A percentile compares a stretch with the other conserved stretches of the same genome.
Evolutionary conservation across 257 asterid species (phyloP).

Genomic region (Cordia subcordata): DNA sequence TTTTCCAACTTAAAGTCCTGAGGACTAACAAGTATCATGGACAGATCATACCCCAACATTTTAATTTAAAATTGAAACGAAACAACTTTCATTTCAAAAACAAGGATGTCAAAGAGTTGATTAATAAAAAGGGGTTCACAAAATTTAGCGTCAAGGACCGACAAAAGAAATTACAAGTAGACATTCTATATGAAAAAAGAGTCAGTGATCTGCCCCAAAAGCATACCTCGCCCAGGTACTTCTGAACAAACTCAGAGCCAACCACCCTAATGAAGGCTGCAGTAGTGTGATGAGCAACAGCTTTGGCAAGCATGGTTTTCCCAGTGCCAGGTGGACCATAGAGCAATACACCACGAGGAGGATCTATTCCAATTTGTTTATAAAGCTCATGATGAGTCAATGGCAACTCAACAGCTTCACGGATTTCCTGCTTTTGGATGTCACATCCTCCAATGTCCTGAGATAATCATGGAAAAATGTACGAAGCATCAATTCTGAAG

Average conservation of each 20-base stretch:
- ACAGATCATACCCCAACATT: too few species aligned
- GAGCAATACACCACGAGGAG: constrained; percentile 88
- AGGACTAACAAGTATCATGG: too few species aligned
- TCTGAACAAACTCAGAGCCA: constrained; percentile 87
- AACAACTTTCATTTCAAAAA: too few species aligned
- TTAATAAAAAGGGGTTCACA: too few species aligned
- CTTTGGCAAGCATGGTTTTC: constrained; percentile 89
- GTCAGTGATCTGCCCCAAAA: too few species aligned
- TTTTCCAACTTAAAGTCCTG: too few species aligned
- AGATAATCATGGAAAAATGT: neutral
- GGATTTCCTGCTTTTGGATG: constrained; percentile 87
- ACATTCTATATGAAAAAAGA: too few species aligned
- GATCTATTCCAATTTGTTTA: constrained; percentile 82
- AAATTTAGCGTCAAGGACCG: too few species aligned
- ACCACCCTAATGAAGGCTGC: constrained; percentile 87
- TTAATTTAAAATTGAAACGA: too few species aligned
- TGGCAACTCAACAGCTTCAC: constrained; percentile 85
- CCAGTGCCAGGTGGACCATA: constrained; percentile 95
- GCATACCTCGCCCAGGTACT: constrained; percentile 79
- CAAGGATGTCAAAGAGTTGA: too few species aligned
- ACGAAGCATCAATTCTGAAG: neutral
- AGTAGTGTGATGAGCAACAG: constrained; percentile 81
- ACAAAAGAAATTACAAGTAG: too few species aligned
- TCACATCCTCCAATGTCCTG: constrained; percentile 92
- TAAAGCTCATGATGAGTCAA: constrained; percentile 78